A percentile compares a stretch with the other conserved stretches of the same genome.
Evolutionary conservation across 2,329 filamentous ascomycete genomes (phyloP).

Genomic region (Talaromyces funiculosus): DNA sequence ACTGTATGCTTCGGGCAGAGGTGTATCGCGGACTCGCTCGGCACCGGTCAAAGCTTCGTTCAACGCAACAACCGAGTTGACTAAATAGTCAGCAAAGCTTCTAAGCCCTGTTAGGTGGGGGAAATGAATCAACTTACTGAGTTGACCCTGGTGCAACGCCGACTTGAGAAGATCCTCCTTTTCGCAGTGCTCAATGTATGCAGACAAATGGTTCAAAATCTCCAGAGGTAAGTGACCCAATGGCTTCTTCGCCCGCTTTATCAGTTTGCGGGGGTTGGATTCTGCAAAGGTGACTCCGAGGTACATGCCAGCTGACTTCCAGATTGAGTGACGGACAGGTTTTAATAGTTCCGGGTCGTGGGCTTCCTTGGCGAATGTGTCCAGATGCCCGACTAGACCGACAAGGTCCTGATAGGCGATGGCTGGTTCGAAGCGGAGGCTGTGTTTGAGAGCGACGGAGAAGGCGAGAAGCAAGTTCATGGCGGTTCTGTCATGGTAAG

Average conservation of each 20-base stretch:
- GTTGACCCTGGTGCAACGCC: conserved; percentile 34
- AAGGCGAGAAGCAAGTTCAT: conserved; percentile 76
- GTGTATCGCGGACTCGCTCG: conserved; percentile 75
- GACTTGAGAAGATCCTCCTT: conserved; percentile 33
- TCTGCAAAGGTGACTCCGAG: conserved; percentile 71
- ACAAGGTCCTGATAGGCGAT: conserved; percentile 69
- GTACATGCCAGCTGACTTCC: conserved; percentile 65
- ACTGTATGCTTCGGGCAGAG: conserved; percentile 73
- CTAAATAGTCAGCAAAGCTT: conserved; percentile 21
- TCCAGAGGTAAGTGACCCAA: conserved; percentile 80
- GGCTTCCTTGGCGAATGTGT: conserved; percentile 65
- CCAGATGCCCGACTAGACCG: conserved; percentile 63
- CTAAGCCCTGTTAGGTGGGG: neutral
- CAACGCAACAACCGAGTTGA: conserved; percentile 57
- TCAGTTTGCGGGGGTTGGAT: conserved; percentile 69
- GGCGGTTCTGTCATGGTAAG: conserved; percentile 45
- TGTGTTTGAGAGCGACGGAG: conserved; percentile 72
- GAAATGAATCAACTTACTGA: conserved; percentile 21
- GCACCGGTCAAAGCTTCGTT: conserved; percentile 68
- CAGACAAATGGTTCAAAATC: conserved; percentile 66
- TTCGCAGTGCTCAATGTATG: conserved; percentile 60
- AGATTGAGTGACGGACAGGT: conserved; percentile 44
- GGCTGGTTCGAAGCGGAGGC: conserved; percentile 76
- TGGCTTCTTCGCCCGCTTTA: conserved; percentile 67
- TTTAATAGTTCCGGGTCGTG: conserved; percentile 37